Evolutionary conservation across 441 rosid genomes (phyloP).

Genomic region (Populus hybrid): DNA sequence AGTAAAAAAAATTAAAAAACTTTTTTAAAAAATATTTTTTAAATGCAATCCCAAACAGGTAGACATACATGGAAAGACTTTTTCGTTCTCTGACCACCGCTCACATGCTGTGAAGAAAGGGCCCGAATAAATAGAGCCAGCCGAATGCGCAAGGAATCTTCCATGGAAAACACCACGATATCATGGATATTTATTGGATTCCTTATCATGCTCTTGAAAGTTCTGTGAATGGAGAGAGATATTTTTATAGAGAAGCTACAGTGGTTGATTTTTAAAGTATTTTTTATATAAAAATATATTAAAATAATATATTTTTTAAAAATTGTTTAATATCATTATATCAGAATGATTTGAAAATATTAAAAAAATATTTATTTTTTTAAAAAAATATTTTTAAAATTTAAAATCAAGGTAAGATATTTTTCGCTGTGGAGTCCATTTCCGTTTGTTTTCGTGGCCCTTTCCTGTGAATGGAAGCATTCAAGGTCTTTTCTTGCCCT

Average conservation of each 20-base stretch:
- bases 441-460: background rate
- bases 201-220: constrained; percentile 17
- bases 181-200: constrained; percentile 13
- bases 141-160: constrained; percentile 17
- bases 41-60: too few relatives aligned
- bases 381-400: too few relatives aligned
- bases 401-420: fast-evolving
- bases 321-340: too few relatives aligned
- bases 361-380: too few relatives aligned
- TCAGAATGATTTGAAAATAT: too few relatives aligned
- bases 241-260: too few relatives aligned
- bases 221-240: background rate
- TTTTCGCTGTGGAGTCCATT: background rate
- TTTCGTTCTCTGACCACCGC: background rate
- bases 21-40: too few relatives aligned
- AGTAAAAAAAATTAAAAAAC: too few relatives aligned
- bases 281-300: too few relatives aligned
- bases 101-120: background rate
- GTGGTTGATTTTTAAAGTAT: too few relatives aligned
- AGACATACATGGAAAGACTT: background rate
- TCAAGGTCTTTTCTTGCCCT: background rate
- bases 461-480: constrained; percentile 1
- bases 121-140: background rate
- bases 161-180: background rate
- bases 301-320: too few relatives aligned